Evolutionary conservation across 2,329 filamentous ascomycete species (phyloP).

Genomic region (Chlorencoelia australis): DNA sequence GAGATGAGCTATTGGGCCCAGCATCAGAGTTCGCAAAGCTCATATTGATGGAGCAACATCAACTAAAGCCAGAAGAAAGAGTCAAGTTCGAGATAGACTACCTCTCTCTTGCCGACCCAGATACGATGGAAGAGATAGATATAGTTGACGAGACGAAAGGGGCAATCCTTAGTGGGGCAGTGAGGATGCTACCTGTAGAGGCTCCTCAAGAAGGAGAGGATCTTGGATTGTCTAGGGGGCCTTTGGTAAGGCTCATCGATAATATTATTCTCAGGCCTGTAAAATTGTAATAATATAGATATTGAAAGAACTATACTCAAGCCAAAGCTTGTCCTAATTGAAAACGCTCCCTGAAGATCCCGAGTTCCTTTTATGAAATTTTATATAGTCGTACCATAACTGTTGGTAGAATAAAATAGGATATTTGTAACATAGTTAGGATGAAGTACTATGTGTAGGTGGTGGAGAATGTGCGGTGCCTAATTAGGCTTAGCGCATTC

Average conservation of each 20-base stretch:
- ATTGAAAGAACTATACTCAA: too few relatives aligned
- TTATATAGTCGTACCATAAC: too few relatives aligned
- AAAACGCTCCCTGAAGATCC: too few relatives aligned
- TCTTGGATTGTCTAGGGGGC: constrained; percentile 60
- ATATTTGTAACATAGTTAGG: too few relatives aligned
- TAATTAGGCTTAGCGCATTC: too few relatives aligned
- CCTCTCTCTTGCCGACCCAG: constrained; percentile 78
- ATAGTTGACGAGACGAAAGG: constrained; percentile 59
- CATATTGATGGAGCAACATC: constrained; percentile 50
- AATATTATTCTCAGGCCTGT: constrained; percentile 64
- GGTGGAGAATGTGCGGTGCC: too few relatives aligned
- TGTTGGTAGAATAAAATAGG: too few relatives aligned
- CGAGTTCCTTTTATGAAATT: too few relatives aligned
- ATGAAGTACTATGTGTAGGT: too few relatives aligned
- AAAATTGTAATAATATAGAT: constrained; percentile 9
- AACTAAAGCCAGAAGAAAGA: constrained; percentile 46
- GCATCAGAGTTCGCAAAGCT: constrained; percentile 51
- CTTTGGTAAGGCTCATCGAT: constrained; percentile 80
- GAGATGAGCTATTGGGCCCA: constrained; percentile 60
- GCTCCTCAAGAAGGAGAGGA: constrained; percentile 60
- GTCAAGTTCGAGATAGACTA: constrained; percentile 81
- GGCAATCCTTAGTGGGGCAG: constrained; percentile 77
- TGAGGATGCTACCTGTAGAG: constrained; percentile 82
- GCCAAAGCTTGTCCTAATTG: too few relatives aligned
- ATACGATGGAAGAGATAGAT: constrained; percentile 70